phyloP scores from a whole-genome alignment of 768 basidiomycete genomes.

The Lyophyllum decastes region DNA sequence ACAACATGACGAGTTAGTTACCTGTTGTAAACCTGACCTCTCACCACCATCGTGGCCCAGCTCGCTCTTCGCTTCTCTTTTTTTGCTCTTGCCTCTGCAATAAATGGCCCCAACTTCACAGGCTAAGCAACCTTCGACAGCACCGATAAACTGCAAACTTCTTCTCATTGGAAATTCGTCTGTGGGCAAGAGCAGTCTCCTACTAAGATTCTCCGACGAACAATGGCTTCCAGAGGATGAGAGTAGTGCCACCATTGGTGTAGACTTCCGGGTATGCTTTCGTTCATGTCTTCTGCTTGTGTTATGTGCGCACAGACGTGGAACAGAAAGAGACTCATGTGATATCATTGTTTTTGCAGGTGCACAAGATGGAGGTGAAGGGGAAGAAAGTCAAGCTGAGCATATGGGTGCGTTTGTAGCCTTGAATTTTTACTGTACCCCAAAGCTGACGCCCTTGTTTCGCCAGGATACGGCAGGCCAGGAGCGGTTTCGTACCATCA shows the following conservation, averaged over 20 bases:
- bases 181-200: constrained; percentile 89
- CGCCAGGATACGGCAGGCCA: constrained; percentile 93
- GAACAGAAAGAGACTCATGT: neutral
- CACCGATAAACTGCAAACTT: constrained; percentile 76
- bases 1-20: neutral
- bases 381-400: constrained; percentile 89
- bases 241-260: constrained; percentile 81
- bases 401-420: constrained; percentile 82
- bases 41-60: neutral
- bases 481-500: constrained; percentile 95
- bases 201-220: constrained; percentile 95
- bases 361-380: constrained; percentile 85
- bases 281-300: neutral
- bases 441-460: neutral
- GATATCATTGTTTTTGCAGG: constrained; percentile 39
- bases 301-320: neutral
- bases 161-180: constrained; percentile 86
- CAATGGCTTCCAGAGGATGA: constrained; percentile 94
- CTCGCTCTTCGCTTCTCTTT: neutral
- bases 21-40: neutral
- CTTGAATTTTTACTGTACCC: neutral
- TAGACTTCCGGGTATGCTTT: constrained; percentile 75
- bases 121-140: constrained; percentile 25
- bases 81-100: neutral
- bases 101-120: constrained; percentile 34